Percentiles rank a stretch among this genome's conserved stretches.
Evolutionary conservation across 331 rosid species (phyloP).

Genomic region (Arachis monticola): DNA sequence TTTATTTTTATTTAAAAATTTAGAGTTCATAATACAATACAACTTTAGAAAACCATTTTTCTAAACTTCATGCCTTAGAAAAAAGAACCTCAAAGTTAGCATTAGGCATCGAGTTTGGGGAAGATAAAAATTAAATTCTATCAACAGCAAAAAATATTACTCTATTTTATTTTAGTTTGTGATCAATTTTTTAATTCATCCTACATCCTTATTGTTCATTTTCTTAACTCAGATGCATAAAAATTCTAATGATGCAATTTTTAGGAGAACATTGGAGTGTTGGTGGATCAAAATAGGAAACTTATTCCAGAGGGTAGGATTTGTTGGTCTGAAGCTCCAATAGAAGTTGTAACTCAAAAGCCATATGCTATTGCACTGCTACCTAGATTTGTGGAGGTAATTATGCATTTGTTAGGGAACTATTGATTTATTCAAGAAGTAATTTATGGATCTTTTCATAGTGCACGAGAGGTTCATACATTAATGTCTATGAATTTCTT

Average conservation of each 20-base stretch:
- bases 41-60: slow-evolving; percentile 10
- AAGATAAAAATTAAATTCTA: background rate
- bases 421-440: background rate
- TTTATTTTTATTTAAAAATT: background rate
- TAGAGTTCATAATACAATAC: background rate
- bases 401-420: background rate
- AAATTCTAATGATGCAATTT: slow-evolving; percentile 24
- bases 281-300: slow-evolving; percentile 96
- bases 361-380: slow-evolving; percentile 87
- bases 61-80: slow-evolving; percentile 3
- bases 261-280: slow-evolving; percentile 95
- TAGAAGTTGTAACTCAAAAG: slow-evolving; percentile 73
- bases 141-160: background rate
- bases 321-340: slow-evolving; percentile 97
- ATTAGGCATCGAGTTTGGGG: slow-evolving; percentile 3
- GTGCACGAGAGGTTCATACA: slow-evolving; percentile 11
- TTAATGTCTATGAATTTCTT: slow-evolving; percentile 19
- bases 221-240: slow-evolving; percentile 10
- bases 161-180: slow-evolving; percentile 9
- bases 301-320: slow-evolving; percentile 90
- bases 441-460: background rate
- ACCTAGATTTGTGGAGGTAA: slow-evolving; percentile 93
- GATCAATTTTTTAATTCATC: slow-evolving; percentile 16
- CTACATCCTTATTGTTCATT: background rate
- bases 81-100: background rate